Percentiles rank a stretch among this genome's conserved stretches.
These are phyloP conservation scores for Scheffersomyces insectosa DNA, from an alignment of 1,139 yeast genomes.

Conservation along the genomic window DNA sequence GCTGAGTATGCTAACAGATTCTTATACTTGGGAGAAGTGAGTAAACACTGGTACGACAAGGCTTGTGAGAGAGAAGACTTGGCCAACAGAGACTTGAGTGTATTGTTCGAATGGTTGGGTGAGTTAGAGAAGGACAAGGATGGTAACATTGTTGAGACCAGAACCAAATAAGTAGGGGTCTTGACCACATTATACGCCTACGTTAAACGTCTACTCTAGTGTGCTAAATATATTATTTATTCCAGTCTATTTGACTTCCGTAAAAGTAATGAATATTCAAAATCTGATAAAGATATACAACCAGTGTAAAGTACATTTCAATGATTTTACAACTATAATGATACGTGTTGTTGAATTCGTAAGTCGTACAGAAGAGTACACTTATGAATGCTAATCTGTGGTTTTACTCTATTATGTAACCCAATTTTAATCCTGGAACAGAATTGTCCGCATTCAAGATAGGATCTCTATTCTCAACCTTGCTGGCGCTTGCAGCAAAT, in stretches of 20 bases:
- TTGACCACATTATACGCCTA: not conserved
- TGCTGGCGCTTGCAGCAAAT: slow-evolving; percentile 4
- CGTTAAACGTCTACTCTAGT: not conserved
- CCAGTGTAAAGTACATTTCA: too few species aligned
- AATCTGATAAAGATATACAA: too few species aligned
- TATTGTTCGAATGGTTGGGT: slow-evolving; percentile 48
- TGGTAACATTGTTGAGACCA: slow-evolving; percentile 14
- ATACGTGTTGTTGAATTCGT: too few species aligned
- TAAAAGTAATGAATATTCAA: too few species aligned
- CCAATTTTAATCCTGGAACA: slow-evolving; percentile 21
- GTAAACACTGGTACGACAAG: slow-evolving; percentile 45
- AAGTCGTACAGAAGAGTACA: too few species aligned
- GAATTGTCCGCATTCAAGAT: not conserved
- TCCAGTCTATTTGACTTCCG: not conserved
- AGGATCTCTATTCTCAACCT: slow-evolving; percentile 3
- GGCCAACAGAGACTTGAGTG: slow-evolving; percentile 48
- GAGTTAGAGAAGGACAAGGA: slow-evolving; percentile 17
- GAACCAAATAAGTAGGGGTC: slow-evolving; percentile 2
- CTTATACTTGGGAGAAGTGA: slow-evolving; percentile 43
- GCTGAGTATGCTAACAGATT: slow-evolving; percentile 39
- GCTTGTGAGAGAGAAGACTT: slow-evolving; percentile 47
- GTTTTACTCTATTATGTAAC: slow-evolving; percentile 18
- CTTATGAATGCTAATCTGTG: too few species aligned
- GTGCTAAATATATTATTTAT: not conserved
- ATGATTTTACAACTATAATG: too few species aligned